Base-by-base conservation (phyloP, 345 rosid genomes). In the Diplotaxis tenuifolia region DNA sequence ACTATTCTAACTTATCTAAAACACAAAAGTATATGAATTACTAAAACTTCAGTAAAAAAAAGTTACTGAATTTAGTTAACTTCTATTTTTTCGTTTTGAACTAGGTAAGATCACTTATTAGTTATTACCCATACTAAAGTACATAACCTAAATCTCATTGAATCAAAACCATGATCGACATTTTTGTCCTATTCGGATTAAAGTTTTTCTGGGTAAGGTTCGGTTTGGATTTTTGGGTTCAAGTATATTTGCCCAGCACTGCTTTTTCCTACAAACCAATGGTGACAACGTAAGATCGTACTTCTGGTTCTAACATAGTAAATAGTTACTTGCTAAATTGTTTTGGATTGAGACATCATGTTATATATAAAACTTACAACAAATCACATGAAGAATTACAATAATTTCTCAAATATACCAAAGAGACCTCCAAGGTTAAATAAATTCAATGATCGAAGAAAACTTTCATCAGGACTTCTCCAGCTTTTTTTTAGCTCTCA, bases 371-470 rank as follows among this genome's bases (percentile, higher is more conserved):
- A 42, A 42, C 49, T 42, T n/a, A 42, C 49, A 42, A 42, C 18
- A 36, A 36, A 14, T 18, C 18, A 42, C 14, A 14, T 42, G 18
- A 42, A 42, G 18, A 42, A 42, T 18, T 14, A 42, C 49, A 42
- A 42, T 42, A 14, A 18, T 14, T 42, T 42, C 49, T 42, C 49
- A 40, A 40, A 40, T 40, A 40, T 40, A 5, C 16, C 49, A 40
- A 38, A 38, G 15, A 59, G 68, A 12, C 62, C 11, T 59, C 29
- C 75, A 47, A 54, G 29, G 47, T 21, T 63, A 22, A 73, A 68
- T 7, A 20, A 64, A 62, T 54, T 62, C 74, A 62, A 68, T 62
- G 58, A 74, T 25, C 4, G 20, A 74, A 16, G n/a, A 28, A 6
- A 16, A 59, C 67, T 67, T 67, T 32, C 42, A 0, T 66, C 61